phyloP scores from a whole-genome alignment of 352 stramenopile species.

The Elongisporangium prolatum region DNA sequence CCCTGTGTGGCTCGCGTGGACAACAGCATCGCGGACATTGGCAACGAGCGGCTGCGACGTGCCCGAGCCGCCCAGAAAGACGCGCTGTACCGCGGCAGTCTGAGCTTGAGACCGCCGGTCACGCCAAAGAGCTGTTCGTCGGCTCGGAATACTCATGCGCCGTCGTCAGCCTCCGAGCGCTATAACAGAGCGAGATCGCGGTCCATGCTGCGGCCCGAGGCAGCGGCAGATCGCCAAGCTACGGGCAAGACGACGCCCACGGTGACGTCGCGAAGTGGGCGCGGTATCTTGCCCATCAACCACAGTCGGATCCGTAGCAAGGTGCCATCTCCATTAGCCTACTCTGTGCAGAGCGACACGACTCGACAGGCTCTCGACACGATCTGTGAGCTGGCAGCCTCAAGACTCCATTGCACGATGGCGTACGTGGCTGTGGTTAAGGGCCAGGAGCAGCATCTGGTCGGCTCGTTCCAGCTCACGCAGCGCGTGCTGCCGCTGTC shows the following conservation, averaged over 20 bases:
- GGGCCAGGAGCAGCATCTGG: slow-evolving; percentile 17
- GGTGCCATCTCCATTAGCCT: neutral
- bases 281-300: neutral
- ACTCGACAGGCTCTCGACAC: slow-evolving; percentile 32
- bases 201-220: neutral
- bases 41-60: slow-evolving; percentile 14
- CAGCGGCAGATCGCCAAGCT: neutral
- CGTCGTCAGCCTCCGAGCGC: neutral
- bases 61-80: neutral
- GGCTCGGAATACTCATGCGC: neutral
- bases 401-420: slow-evolving; percentile 36
- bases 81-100: neutral
- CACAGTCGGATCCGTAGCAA: slow-evolving; percentile 7
- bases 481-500: slow-evolving; percentile 13
- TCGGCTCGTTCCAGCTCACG: slow-evolving; percentile 32
- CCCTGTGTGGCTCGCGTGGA: slow-evolving; percentile 53
- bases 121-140: neutral
- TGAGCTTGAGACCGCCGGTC: neutral
- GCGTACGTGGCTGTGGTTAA: slow-evolving; percentile 40
- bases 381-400: slow-evolving; percentile 50
- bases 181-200: neutral
- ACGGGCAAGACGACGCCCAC: neutral
- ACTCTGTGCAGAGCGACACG: slow-evolving; percentile 5
- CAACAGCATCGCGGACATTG: slow-evolving; percentile 34
- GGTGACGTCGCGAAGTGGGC: neutral